Base-by-base conservation (phyloP, 2,329 filamentous ascomycete species). In the Alternaria brassicae region DNA sequence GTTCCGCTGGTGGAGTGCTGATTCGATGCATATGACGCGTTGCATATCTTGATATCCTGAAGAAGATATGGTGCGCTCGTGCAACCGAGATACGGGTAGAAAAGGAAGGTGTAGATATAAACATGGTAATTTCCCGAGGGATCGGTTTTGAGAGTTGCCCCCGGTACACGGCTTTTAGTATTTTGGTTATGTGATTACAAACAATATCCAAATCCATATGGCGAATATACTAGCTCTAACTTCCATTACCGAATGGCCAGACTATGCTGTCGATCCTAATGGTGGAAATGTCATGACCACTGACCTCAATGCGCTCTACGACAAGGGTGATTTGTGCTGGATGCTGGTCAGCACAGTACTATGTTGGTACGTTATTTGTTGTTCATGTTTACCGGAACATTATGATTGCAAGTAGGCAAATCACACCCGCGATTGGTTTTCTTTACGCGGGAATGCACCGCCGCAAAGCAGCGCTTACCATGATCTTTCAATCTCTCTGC, bases 401-500 rank as follows among this genome's bases (percentile, higher is more conserved):
- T 40, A 51, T 65, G 36, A 68, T 48, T 9, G 13, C 9, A 2
- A 32, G 7, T 41, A 75, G 72, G 72, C 72, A 74, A 55, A 75
- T 75, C 34, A 75, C 72, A 6, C 73, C 73, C 13, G 72, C 72
- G 2, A 75, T 76, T 49, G 73, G 73, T 27, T 76, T 76, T 27
- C 65, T 76, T 6, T 76, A 76, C 47, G 72, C 73, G 3, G 73
- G 72, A 7, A 76, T 76, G 73, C 72, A 75, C 41, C 58, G 72
- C 41, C 53, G 66, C 23, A 75, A 75, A 36, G 65, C 71, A 15
- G 72, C 72, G 1, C 50, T 83, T 59, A 82, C 81, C 0, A 82
- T 83, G 78, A 73, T 83, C 8, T 74, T 83, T 25, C 81, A 83
- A 63, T 82, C 80, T 0, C 76, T 83, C 1, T 82, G 82, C 67